A percentile compares a stretch with the other conserved stretches of the same genome.
phyloP scores from a whole-genome alignment of 257 asterid genomes.

The Orobanche coerulescens region DNA sequence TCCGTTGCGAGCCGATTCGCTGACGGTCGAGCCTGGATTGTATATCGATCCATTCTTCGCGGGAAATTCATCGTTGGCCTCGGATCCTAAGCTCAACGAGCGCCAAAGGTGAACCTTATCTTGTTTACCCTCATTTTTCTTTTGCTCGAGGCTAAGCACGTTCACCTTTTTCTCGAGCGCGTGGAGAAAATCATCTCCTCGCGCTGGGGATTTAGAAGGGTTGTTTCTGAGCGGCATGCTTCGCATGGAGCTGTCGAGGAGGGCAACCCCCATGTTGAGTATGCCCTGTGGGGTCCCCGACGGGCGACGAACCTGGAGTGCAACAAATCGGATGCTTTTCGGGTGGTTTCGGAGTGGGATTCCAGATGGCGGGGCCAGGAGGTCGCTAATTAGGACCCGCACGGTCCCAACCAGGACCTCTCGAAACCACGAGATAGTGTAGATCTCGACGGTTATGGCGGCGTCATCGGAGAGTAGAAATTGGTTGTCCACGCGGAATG shows the following conservation, averaged over 20 bases:
- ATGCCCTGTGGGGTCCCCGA: constrained; percentile 78
- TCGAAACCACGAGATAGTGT: constrained; percentile 55
- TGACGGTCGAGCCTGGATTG: constrained; percentile 29
- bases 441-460: constrained; percentile 47
- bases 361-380: constrained; percentile 25
- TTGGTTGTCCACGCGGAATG: constrained; percentile 42
- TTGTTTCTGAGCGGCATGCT: constrained; percentile 32
- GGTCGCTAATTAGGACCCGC: constrained; percentile 38
- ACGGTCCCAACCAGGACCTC: constrained; percentile 53
- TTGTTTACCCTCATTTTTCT: constrained; percentile 3
- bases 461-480: constrained; percentile 33
- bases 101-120: constrained; percentile 42
- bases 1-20: too few relatives aligned
- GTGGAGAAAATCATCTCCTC: neutral
- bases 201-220: neutral
- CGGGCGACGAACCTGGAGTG: constrained; percentile 60
- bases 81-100: constrained; percentile 32
- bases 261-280: constrained; percentile 63
- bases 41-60: constrained; percentile 32
- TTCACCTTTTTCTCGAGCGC: neutral
- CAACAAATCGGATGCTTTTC: constrained; percentile 34
- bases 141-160: neutral
- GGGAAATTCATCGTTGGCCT: constrained; percentile 31
- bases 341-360: neutral
- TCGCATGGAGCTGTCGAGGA: constrained; percentile 37